Evolutionary conservation across 1,284 basidiomycete genomes (phyloP), one percentile per base, ranked within the genome.

Genomic region (Tilletia walkeri): DNA sequence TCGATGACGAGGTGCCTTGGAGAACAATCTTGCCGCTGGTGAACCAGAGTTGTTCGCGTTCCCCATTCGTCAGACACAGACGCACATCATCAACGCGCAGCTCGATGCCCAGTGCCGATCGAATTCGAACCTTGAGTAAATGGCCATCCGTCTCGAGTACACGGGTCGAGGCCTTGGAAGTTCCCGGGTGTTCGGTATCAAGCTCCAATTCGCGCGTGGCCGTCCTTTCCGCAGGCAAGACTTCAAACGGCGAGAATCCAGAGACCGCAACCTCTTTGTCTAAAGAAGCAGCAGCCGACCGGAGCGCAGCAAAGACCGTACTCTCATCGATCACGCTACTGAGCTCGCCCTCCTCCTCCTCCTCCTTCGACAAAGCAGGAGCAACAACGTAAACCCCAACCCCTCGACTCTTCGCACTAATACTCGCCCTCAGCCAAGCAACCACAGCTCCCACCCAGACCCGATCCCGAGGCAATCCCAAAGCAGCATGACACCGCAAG

Each of bases 371-470:
- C 41, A 45, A 7, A 45, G 9, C 41, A 14, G 41, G 41, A 14
- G 14, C 9, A 45, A 14, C 6, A 45, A 45, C 9, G 41, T 45
- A 45, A 7, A 14, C 14, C 41, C 41, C 41, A 45, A 45, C 6
- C 6, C 9, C 6, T 14, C 9, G 14, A 7, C 38, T 39, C 36
- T 41, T 39, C 10, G 59, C 34, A 20, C 34, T 20, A 39, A 63
- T 39, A 18, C 7, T 65, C 34, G 59, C 59, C 30, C 59, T 45
- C 65, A 77, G 45, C 18, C 73, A 68, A 68, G 89, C 87, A 39
- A 92, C 85, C 7, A 90, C 85, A 24, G 89, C 86, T 72, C 89
- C 88, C 24, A 91, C 87, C 92, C 92, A 93, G 76, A 92, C 90
- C 53, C 87, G 85, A 75, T 91, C 89, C 70, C 86, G 88, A 0